phyloP scores from a whole-genome alignment of 2,329 filamentous ascomycete genomes.

The Penicillium sp. region DNA sequence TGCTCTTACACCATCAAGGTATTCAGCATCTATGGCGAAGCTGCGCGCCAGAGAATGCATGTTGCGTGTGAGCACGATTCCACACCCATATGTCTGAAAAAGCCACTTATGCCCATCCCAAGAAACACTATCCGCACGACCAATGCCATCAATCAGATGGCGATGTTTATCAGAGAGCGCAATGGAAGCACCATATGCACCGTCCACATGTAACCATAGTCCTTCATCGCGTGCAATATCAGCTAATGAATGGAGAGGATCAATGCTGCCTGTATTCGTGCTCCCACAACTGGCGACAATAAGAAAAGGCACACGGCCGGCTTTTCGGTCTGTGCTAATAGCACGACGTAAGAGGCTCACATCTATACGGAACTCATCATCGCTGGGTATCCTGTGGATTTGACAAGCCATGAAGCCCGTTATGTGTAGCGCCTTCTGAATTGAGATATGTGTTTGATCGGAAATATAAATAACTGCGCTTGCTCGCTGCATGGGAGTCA shows the following conservation, averaged over 20 bases:
- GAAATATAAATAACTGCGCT: conserved; percentile 20
- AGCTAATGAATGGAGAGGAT: conserved; percentile 19
- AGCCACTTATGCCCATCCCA: conserved; percentile 34
- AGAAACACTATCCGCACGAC: conserved; percentile 25
- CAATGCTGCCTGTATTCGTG: conserved; percentile 24
- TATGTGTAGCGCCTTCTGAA: conserved; percentile 17
- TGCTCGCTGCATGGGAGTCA: background rate
- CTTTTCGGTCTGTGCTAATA: conserved; percentile 7
- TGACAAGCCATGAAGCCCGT: conserved; percentile 19
- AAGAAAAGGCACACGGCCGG: conserved; percentile 17
- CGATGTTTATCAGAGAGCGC: conserved; percentile 14
- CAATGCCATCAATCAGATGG: conserved; percentile 13
- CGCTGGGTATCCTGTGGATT: conserved; percentile 12
- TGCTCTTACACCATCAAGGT: background rate
- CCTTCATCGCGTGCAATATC: conserved; percentile 9
- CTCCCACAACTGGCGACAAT: conserved; percentile 23
- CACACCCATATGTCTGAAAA: conserved; percentile 31
- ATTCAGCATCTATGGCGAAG: conserved; percentile 11
- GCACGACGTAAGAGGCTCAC: background rate
- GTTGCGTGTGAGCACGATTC: conserved; percentile 23
- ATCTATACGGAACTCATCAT: conserved; percentile 9
- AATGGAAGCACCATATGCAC: conserved; percentile 24
- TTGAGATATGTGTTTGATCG: conserved; percentile 20
- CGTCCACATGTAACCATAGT: conserved; percentile 31
- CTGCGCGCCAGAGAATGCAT: conserved; percentile 3